A percentile compares a stretch with the other conserved stretches of the same genome.
These are phyloP conservation scores for Marasmius oreades DNA, from an alignment of 1,284 basidiomycete species.

Conservation along the genomic window DNA sequence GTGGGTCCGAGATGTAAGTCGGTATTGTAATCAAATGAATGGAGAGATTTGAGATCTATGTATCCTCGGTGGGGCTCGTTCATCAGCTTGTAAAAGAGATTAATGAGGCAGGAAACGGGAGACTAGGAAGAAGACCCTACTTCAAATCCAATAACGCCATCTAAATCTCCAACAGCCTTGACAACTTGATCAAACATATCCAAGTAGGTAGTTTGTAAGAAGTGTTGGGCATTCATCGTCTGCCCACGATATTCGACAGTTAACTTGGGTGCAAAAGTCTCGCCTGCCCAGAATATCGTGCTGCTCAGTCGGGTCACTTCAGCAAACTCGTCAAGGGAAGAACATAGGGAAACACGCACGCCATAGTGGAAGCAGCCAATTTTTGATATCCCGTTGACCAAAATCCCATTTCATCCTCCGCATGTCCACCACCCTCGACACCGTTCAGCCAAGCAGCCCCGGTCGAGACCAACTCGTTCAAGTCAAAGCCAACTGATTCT, in stretches of 20 bases:
- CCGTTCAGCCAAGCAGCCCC: constrained; percentile 85
- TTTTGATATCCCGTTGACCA: constrained; percentile 95
- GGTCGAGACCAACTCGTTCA: constrained; percentile 70
- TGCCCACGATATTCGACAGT: constrained; percentile 48
- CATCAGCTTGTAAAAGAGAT: constrained; percentile 62
- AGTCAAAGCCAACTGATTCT: constrained; percentile 75
- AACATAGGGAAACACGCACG: constrained; percentile 45
- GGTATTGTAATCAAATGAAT: constrained; percentile 90
- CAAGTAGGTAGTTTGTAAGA: constrained; percentile 82
- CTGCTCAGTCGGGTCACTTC: constrained; percentile 27
- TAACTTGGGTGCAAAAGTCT: constrained; percentile 78
- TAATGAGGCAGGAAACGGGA: neutral
- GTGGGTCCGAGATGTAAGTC: constrained; percentile 87
- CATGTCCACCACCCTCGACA: constrained; percentile 68
- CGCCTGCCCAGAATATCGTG: constrained; percentile 89
- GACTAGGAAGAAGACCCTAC: constrained; percentile 33
- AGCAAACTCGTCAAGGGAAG: constrained; percentile 14
- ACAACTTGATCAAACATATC: constrained; percentile 75
- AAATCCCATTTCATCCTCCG: constrained; percentile 71
- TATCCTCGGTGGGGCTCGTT: constrained; percentile 98
- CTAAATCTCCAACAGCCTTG: constrained; percentile 66
- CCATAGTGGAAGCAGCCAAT: constrained; percentile 83
- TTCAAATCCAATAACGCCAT: constrained; percentile 89
- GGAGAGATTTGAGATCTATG: constrained; percentile 77
- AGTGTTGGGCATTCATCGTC: constrained; percentile 71